Base-by-base conservation (phyloP, 176 grass and related monocot genomes). In the Alopecurus myosuroides region DNA sequence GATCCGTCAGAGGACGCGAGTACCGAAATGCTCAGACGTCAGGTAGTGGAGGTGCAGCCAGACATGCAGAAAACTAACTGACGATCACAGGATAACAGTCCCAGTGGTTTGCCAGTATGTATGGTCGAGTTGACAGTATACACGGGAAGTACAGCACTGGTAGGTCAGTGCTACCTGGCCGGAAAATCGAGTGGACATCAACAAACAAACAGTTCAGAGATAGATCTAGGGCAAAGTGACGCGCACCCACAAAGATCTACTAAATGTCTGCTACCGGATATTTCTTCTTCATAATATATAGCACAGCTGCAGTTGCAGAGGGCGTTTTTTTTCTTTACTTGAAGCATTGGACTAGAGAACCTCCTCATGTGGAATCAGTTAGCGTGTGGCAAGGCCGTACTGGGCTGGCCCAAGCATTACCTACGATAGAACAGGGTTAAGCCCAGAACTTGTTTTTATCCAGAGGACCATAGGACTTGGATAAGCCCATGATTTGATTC, bases 331-430 rank as follows among this genome's bases (percentile, higher is more conserved):
- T 6, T 42, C 2, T 11, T 42, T 20, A 11, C 8, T 69, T 45
- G 56, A 56, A 23, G 53, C 9, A 56, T 56, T 23, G 53, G 53
- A 56, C 22, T 56, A 57, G 3, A 93, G 81, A 75, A 86, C 88
- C 78, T 52, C 78, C 88, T 5, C 74, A 79, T 11, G 88, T 86
- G 35, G 83, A 89, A 62, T 56, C 85, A 51, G 81, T 77, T 45
- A 8, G 4, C 40, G 7, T 79, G 9, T 23, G 28, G 36, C 3
- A 3, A 10, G 20, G 12, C 2, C 3, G 37, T 68, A 19, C 8
- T 22, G n/a, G 64, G 31, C 31, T 20, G 9, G 15, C 22, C 56
- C 19, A 53, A 53, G 51, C 7, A 9, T 53, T 53, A 18, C 4
- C 15, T 49, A 48, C 14, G 15, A 49, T 18, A 4, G 46, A 15